Evolutionary conservation across 495 filamentous ascomycete species (phyloP).

Genomic region (Endocarpon pusillum): DNA sequence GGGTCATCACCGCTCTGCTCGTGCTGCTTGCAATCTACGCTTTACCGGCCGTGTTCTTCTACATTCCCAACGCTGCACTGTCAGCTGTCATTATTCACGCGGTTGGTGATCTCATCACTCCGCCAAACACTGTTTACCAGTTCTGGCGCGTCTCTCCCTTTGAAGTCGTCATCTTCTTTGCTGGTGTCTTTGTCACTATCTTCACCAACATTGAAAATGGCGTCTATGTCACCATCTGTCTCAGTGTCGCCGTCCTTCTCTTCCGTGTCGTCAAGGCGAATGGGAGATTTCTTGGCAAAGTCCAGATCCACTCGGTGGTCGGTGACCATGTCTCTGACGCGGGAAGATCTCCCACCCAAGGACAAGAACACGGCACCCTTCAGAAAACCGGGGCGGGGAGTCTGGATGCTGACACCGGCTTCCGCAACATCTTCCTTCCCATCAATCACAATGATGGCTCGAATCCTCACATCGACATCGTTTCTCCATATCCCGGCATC

Average conservation of each 20-base stretch:
- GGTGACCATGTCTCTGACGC: constrained; percentile 64
- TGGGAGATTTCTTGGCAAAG: constrained; percentile 74
- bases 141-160: constrained; percentile 90
- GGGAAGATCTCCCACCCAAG: constrained; percentile 37
- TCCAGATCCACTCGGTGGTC: constrained; percentile 80
- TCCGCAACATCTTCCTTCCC: constrained; percentile 76
- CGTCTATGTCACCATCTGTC: constrained; percentile 69
- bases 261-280: constrained; percentile 72
- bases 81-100: constrained; percentile 95
- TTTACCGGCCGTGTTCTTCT: constrained; percentile 82
- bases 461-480: constrained; percentile 67
- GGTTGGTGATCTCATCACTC: constrained; percentile 85
- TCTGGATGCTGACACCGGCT: constrained; percentile 13
- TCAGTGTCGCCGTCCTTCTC: constrained; percentile 63
- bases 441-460: constrained; percentile 76
- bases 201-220: constrained; percentile 83
- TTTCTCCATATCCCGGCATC: constrained; percentile 76
- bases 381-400: constrained; percentile 13
- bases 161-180: constrained; percentile 86
- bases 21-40: constrained; percentile 94
- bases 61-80: constrained; percentile 74
- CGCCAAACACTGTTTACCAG: constrained; percentile 84
- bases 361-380: constrained; percentile 15
- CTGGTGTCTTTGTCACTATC: constrained; percentile 78
- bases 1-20: constrained; percentile 73